Conservation (phyloP, 2,329 filamentous ascomycete genomes). For the Curvularia sp. region DNA sequence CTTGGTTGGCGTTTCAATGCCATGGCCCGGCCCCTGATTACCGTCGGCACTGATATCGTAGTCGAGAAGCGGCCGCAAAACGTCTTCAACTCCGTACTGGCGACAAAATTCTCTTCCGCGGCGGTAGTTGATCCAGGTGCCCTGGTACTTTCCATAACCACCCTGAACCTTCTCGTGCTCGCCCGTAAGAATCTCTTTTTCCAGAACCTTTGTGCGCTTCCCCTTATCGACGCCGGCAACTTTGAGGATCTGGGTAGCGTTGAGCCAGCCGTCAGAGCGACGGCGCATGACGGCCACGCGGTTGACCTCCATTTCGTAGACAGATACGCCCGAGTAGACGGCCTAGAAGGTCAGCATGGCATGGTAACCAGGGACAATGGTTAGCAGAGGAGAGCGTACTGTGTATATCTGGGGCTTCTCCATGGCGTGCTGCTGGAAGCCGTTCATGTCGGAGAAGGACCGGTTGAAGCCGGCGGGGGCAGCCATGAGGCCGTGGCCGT, state of each 20-base stretch:
- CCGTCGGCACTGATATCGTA: slow-evolving; percentile 83
- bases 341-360: slow-evolving; percentile 58
- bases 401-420: slow-evolving; percentile 61
- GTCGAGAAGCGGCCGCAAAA: slow-evolving; percentile 75
- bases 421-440: slow-evolving; percentile 47
- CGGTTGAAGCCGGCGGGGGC: slow-evolving; percentile 46
- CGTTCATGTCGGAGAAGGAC: slow-evolving; percentile 49
- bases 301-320: slow-evolving; percentile 99
- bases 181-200: slow-evolving; percentile 95
- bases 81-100: slow-evolving; percentile 76
- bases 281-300: slow-evolving; percentile 93
- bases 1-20: slow-evolving; percentile 94
- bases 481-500: slow-evolving; percentile 43
- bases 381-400: slow-evolving; percentile 51
- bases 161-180: slow-evolving; percentile 99
- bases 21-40: slow-evolving; percentile 70
- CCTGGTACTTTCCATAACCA: slow-evolving; percentile 98
- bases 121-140: slow-evolving; percentile 96
- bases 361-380: slow-evolving; percentile 71
- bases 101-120: slow-evolving; percentile 91
- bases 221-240: slow-evolving; percentile 97
- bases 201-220: slow-evolving; percentile 94
- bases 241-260: slow-evolving; percentile 97
- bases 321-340: slow-evolving; percentile 92
- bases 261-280: slow-evolving; percentile 93